Percentiles rank a stretch among this genome's conserved stretches.
These are phyloP conservation scores for Erysimum cheiri DNA, from an alignment of 441 rosid genomes.

Conservation along the genomic window DNA sequence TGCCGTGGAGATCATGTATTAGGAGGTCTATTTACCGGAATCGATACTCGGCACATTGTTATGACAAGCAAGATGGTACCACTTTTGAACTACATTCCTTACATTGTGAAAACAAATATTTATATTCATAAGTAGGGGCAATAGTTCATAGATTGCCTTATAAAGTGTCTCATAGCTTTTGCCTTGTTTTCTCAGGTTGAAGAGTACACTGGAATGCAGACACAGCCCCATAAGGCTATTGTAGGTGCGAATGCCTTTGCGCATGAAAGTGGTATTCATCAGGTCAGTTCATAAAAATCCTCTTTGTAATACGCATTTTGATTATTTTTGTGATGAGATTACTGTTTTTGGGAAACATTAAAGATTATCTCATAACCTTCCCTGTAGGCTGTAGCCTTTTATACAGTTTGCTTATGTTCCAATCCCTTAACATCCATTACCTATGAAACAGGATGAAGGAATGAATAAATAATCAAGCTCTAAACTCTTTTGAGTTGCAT, in stretches of 20 bases:
- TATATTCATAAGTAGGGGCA: background rate
- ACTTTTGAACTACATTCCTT: constrained; percentile 13
- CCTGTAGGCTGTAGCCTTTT: constrained; percentile 21
- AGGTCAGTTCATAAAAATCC: constrained; percentile 52
- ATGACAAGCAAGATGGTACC: constrained; percentile 97
- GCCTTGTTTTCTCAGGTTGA: constrained; percentile 71
- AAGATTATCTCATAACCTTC: constrained; percentile 6
- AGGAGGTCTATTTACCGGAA: constrained; percentile 85
- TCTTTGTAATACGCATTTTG: background rate
- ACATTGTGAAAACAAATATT: constrained; percentile 14
- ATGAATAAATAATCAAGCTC: background rate
- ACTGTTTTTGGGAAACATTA: constrained; percentile 7
- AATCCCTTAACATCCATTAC: background rate
- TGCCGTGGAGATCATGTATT: constrained; percentile 77
- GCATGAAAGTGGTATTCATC: constrained; percentile 92
- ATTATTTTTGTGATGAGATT: constrained; percentile 10
- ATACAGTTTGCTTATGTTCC: constrained; percentile 4
- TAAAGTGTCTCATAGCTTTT: constrained; percentile 15
- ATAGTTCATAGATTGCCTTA: constrained; percentile 20
- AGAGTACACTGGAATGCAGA: constrained; percentile 82
- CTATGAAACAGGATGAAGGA: background rate
- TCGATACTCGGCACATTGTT: constrained; percentile 76
- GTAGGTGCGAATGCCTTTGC: constrained; percentile 96
- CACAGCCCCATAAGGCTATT: constrained; percentile 98
- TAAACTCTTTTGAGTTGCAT: constrained; percentile 14